Evolutionary conservation across 257 asterid genomes (phyloP), one percentile per base, ranked within the genome.

Genomic region (Primulina eburnea): DNA sequence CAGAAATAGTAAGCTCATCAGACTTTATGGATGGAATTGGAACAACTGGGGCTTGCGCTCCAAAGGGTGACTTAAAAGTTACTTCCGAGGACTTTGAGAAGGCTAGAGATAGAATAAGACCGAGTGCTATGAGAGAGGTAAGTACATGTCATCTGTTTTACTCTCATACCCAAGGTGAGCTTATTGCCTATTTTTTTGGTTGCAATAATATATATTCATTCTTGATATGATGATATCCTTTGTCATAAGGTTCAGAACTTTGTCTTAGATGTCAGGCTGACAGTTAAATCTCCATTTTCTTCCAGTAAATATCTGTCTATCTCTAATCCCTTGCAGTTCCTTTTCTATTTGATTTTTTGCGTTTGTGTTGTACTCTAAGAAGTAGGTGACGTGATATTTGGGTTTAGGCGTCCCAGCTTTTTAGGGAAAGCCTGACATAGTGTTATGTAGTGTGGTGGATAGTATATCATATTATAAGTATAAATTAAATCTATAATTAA

Each of bases 101-200:
- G 80, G 96, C 96, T 75, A 89, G 91, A 78, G 75, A 82, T 71
- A 85, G 82, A 88, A 70, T 88, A 64, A 79, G 91, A 79, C 97
- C 97, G 75, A 94, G 97, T 77, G 96, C 99, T 83, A 91, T 91
- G 99, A 86, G 99, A 84, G 99, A 94, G 97, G 99, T 94, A 88
- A 60, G 50, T 64, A 60, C 74, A 38, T 21, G 30, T 77, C 74
- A 64, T 65, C 71, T 60, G 18, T 35, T 14, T 50, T 37, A 24
- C 28, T 26, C 16, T 40, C 32, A 38, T 14, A 8, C 17, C 64
- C 29, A 33, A 56, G 56, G 11, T 57, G 1, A 53, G 32, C 64
- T 67, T 43, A n/a, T 67, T 67, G 17, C 32, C 33, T 66, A 2
- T 11, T 28, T 55, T 68, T 28, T 28, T 7, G 3, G 32, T 28